These are phyloP conservation scores for Aaosphaeria arxii DNA, from an alignment of 2,329 filamentous ascomycete species.

Conservation along the genomic window DNA sequence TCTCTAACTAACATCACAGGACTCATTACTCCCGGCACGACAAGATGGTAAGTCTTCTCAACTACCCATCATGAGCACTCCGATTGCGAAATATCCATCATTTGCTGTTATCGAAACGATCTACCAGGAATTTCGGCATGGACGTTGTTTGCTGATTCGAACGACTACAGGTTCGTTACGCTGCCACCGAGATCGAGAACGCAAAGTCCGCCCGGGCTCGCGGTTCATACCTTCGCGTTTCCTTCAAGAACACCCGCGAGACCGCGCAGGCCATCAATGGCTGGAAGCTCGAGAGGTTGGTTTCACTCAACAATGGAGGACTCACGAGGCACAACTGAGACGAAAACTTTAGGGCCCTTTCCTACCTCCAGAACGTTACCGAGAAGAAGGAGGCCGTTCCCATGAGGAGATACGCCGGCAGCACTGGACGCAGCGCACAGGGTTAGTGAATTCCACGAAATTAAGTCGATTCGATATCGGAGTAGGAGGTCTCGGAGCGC, in stretches of 20 bases:
- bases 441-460: slow-evolving; percentile 63
- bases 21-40: slow-evolving; percentile 33
- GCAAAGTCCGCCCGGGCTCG: slow-evolving; percentile 84
- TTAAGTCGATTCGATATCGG: no score
- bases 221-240: slow-evolving; percentile 97
- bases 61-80: slow-evolving; percentile 2
- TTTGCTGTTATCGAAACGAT: slow-evolving; percentile 7
- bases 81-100: background rate
- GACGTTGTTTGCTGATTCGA: slow-evolving; percentile 24
- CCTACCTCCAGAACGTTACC: slow-evolving; percentile 97
- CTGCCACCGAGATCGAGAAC: slow-evolving; percentile 35
- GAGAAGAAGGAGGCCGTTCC: slow-evolving; percentile 96
- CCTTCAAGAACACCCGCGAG: slow-evolving; percentile 99
- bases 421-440: slow-evolving; percentile 94
- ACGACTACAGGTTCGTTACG: slow-evolving; percentile 53
- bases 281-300: slow-evolving; percentile 83
- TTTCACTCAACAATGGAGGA: no score
- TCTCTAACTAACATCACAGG: slow-evolving; percentile 28
- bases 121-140: no score
- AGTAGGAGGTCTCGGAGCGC: no score
- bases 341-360: slow-evolving; percentile 57
- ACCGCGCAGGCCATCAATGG: slow-evolving; percentile 99
- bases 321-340: no score
- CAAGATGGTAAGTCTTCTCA: slow-evolving; percentile 46
- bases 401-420: slow-evolving; percentile 95